Base-by-base conservation (phyloP, 805 yeast genomes). In the Candida succiphila region DNA sequence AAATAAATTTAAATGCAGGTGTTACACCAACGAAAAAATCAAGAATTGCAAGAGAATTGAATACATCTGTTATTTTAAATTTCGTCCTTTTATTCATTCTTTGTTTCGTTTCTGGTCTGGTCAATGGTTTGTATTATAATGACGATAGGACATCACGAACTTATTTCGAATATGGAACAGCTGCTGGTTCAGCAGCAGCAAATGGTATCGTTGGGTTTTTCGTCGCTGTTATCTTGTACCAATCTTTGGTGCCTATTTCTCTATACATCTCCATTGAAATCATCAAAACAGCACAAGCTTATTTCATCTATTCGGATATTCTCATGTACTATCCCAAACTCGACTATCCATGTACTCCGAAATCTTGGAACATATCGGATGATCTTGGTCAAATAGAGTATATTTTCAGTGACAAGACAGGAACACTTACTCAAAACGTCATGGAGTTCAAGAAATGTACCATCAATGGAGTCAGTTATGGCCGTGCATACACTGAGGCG, bases 391-490 rank as follows among this genome's bases (percentile, higher is more conserved):
- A 83, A 54, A 78, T 83, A 42, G 94, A 83, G 51, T 83, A 83
- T 50, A 74, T 83, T 31, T 83, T 83, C 54, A 77, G 86, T 57
- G 94, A 82, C 58, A 82, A 82, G 51, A 82, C 94, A 1, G 94
- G 94, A 40, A 82, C 94, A 1, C 58, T 82, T 46, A 82, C 94
- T 1, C 92, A 82, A 51, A 82, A 82, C 49, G 73, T 82, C 19
- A 83, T 83, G 94, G 92, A 83, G 50, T 82, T 79, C 55, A 83
- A 81, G 44, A 83, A 82, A 51, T 76, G 86, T 54, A 75, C 92
- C 3, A 75, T 83, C 34, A 74, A 73, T 48, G 92, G 92, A 30
- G 60, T 65, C 16, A 63, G 77, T 13, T 83, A 83, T 48, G 94
- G 94, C 19, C 58, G 74, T 39, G 92, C 92, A 0, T 83, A 83